These are phyloP conservation scores for Sporobolomyces roseus DNA, from an alignment of 768 basidiomycete genomes.

Conservation along the genomic window DNA sequence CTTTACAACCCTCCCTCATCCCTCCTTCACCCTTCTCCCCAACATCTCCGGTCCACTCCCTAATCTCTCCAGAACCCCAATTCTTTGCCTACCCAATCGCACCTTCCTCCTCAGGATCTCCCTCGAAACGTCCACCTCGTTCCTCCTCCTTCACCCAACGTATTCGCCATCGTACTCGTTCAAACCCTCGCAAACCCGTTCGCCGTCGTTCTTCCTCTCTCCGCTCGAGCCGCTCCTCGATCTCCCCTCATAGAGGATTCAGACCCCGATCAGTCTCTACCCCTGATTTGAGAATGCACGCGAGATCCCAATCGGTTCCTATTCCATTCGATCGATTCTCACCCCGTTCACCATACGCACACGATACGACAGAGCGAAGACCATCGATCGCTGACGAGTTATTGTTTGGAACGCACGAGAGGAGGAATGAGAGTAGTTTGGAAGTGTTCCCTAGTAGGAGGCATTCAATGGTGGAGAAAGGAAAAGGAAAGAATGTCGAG, in stretches of 20 bases:
- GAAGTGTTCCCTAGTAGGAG: background rate
- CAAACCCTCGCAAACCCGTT: slow-evolving; percentile 72
- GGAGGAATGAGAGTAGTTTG: background rate
- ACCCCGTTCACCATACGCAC: slow-evolving; percentile 12
- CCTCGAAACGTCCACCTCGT: slow-evolving; percentile 8
- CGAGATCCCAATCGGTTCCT: background rate
- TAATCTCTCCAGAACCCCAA: background rate
- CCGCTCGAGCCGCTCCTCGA: too few species aligned
- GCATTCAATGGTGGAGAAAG: background rate
- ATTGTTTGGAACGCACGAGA: background rate
- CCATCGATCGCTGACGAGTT: background rate
- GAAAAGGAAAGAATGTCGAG: background rate
- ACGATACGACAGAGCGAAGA: background rate
- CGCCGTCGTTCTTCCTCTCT: slow-evolving; percentile 50
- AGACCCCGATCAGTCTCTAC: slow-evolving; percentile 41
- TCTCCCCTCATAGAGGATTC: slow-evolving; percentile 12
- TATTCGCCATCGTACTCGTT: slow-evolving; percentile 49
- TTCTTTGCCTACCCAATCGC: too few species aligned
- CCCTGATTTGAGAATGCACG: slow-evolving; percentile 8
- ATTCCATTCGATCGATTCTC: slow-evolving; percentile 24
- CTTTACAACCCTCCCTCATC: background rate
- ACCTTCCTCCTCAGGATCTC: background rate
- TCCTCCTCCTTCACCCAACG: slow-evolving; percentile 1
- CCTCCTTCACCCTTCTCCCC: background rate
- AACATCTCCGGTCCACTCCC: background rate